Percentiles rank a stretch among this genome's conserved stretches.
Conservation (phyloP, 768 basidiomycete species). For the Cystobasidium ongulense region DNA sequence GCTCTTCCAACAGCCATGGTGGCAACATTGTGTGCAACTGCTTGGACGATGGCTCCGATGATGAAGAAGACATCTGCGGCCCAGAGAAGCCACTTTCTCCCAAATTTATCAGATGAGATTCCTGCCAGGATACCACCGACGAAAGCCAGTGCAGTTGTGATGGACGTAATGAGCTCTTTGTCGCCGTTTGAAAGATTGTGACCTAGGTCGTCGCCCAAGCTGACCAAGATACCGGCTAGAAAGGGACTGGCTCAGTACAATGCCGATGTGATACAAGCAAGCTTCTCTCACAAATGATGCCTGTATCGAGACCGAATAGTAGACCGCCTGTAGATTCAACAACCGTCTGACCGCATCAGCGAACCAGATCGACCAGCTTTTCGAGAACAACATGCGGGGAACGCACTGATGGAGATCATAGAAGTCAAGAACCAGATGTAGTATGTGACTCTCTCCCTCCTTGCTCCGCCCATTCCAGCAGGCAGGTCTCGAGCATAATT, state of each 20-base stretch:
- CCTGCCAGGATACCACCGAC: constrained; percentile 66
- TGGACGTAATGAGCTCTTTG: constrained; percentile 64
- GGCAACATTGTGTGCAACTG: constrained; percentile 62
- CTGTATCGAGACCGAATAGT: constrained; percentile 24
- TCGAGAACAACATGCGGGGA: not conserved
- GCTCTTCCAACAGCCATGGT: constrained; percentile 68
- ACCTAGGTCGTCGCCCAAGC: constrained; percentile 24
- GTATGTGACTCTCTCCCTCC: constrained; percentile 6
- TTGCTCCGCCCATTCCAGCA: not conserved
- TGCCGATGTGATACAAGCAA: not conserved
- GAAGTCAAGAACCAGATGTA: constrained; percentile 27
- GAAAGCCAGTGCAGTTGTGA: constrained; percentile 69
- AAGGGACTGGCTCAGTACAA: not conserved
- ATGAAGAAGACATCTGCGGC: constrained; percentile 68
- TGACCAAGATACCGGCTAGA: constrained; percentile 29
- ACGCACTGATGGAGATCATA: constrained; percentile 23
- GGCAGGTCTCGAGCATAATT: not conserved
- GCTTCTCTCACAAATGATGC: constrained; percentile 16
- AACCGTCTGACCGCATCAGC: not conserved
- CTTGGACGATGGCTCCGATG: constrained; percentile 63
- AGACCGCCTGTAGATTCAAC: not conserved
- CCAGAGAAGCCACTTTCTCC: constrained; percentile 58
- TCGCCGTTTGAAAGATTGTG: constrained; percentile 20
- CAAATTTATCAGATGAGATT: constrained; percentile 62
- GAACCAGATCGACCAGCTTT: not conserved